Base-by-base conservation (phyloP, 1,284 basidiomycete genomes). In the Malassezia japonica region DNA sequence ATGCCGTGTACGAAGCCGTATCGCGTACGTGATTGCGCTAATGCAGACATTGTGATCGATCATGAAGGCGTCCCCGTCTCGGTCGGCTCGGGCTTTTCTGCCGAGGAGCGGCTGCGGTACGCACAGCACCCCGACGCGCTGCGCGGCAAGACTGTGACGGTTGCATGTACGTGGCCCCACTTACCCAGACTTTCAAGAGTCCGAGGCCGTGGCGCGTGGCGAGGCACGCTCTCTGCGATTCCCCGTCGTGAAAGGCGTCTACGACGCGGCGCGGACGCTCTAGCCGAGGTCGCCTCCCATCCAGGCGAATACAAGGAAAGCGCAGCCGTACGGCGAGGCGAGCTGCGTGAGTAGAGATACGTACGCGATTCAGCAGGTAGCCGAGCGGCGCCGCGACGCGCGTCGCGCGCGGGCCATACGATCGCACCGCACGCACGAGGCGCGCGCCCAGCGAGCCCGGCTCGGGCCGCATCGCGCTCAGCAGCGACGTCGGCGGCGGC, bases 231-330 rank as follows among this genome's bases (percentile, higher is more conserved):
- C 33, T 18, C 45, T 66, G 1, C 61, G 64, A 18, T 66, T 66
- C 35, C 62, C 64, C 16, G 52, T 61, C 13, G 50, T 66, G 44
- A 66, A 66, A 40, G 49, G 58, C 16, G 57, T 65, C 32, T 65
- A 55, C 46, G 12, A n/a, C 21, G 6, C n/a, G 13, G 43, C 29
- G n/a, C 56, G 40, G n/a, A 42, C 42, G 4, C 40, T 42, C 23
- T 29, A 42, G 18, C 16, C 16, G 18, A 36, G 16, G 6, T 10
- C 69, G 20, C 69, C 69, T n/a, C 64, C 61, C 25, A 72, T 57
- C 64, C 65, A 70, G 18, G 69, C 67, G 46, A 67, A 72, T 12
- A 61, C 60, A 24, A 72, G 51, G 42, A 72, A 72, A 2, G 64
- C 67, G 12, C 68, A 56, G 1, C 63, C 65, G 38, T 72, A 72